phyloP scores from a whole-genome alignment of 2,329 filamentous ascomycete species.

The Dendryphion nanum region DNA sequence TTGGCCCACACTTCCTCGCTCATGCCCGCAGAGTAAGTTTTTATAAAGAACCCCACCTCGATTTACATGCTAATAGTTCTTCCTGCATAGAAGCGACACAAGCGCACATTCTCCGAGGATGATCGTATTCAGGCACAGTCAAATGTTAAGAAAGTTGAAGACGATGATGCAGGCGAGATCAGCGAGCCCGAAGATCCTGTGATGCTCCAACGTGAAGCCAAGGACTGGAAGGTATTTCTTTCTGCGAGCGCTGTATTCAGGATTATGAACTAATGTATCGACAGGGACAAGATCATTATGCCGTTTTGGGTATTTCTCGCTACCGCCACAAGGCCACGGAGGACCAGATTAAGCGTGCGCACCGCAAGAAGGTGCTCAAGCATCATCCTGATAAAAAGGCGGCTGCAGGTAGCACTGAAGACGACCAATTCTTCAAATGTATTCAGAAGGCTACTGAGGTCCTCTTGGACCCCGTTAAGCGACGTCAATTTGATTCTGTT shows the following conservation, averaged over 20 bases:
- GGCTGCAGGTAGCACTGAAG: conserved; percentile 79
- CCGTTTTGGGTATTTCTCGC: conserved; percentile 87
- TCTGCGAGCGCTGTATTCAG: conserved; percentile 9
- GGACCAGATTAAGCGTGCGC: conserved; percentile 97
- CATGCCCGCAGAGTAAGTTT: conserved; percentile 80
- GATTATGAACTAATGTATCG: conserved; percentile 11
- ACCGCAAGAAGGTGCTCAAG: conserved; percentile 99
- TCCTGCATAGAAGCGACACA: conserved; percentile 70
- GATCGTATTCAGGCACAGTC: conserved; percentile 95
- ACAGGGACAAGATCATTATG: conserved; percentile 94
- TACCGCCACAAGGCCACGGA: conserved; percentile 91
- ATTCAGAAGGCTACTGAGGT: conserved; percentile 98
- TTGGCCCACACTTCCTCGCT: conserved; percentile 96
- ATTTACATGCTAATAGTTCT: conserved; percentile 13
- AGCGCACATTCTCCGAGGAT: conserved; percentile 98
- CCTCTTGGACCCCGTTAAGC: conserved; percentile 85
- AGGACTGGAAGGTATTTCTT: conserved; percentile 98
- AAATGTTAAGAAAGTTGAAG: conserved; percentile 92
- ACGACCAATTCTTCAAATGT: conserved; percentile 99
- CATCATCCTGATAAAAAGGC: conserved; percentile 99
- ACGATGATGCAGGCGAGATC: conserved; percentile 84
- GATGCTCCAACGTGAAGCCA: conserved; percentile 89
- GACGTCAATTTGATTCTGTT: conserved; percentile 93
- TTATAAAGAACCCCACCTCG: too few relatives aligned
- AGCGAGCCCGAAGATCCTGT: conserved; percentile 91